A percentile compares a stretch with the other conserved stretches of the same genome.
phyloP scores from a whole-genome alignment of 768 basidiomycete genomes.

The Dendrothele bispora region DNA sequence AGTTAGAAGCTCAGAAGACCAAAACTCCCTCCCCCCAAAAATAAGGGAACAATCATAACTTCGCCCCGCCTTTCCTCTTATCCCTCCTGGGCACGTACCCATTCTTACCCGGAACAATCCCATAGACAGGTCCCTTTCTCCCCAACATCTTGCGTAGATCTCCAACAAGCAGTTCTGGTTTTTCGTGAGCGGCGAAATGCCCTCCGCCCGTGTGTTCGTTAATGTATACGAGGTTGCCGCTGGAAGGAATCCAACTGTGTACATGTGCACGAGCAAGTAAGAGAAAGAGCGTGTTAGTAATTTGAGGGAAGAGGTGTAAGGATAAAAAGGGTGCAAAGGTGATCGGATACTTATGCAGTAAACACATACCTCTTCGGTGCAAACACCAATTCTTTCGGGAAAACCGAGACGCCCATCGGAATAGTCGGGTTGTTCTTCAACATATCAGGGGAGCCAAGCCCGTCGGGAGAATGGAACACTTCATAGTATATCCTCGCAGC shows the following conservation, averaged over 20 bases:
- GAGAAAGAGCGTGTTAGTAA: no score
- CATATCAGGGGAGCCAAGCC: slow-evolving; percentile 1
- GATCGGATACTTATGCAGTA: no score
- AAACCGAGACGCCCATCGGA: slow-evolving; percentile 50
- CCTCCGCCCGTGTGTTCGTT: background rate
- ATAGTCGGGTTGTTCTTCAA: slow-evolving; percentile 20
- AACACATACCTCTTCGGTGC: slow-evolving; percentile 9
- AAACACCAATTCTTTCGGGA: slow-evolving; percentile 46
- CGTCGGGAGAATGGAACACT: slow-evolving; percentile 17
- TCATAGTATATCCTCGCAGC: slow-evolving; percentile 66
- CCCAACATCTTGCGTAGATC: slow-evolving; percentile 40
- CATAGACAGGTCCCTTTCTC: slow-evolving; percentile 31
- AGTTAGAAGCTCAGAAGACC: no score
- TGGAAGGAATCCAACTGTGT: background rate
- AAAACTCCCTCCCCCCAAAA: no score
- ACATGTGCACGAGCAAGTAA: background rate
- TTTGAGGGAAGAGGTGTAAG: no score
- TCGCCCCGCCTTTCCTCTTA: no score
- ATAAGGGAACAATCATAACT: no score
- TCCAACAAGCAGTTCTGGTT: slow-evolving; percentile 20
- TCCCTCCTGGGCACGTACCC: no score
- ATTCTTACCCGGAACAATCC: slow-evolving; percentile 27
- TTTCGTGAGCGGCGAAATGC: slow-evolving; percentile 10
- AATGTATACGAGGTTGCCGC: slow-evolving; percentile 4
- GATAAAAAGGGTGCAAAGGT: no score